Percentiles rank a stretch among this genome's conserved stretches.
phyloP scores from a whole-genome alignment of 192 early-diverging fungal genomes.

The Rhizoclosmatium sp. region DNA sequence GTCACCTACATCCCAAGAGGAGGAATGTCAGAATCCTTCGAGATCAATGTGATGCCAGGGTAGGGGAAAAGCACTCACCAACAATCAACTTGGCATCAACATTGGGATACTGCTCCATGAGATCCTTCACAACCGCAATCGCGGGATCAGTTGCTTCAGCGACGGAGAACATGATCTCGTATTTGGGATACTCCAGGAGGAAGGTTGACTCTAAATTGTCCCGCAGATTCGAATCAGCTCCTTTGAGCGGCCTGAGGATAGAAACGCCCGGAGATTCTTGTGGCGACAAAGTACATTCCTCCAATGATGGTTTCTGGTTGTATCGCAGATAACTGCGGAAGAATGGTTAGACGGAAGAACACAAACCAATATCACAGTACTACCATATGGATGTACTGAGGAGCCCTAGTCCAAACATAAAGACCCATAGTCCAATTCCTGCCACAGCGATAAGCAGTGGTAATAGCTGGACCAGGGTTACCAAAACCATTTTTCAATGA shows the following conservation, averaged over 20 bases:
- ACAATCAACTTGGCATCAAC: conserved; percentile 79
- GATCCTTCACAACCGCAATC: conserved; percentile 70
- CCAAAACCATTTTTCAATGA: no score
- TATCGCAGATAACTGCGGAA: neutral
- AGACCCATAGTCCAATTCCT: neutral
- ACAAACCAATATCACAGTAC: neutral
- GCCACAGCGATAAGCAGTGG: neutral
- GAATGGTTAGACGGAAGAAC: neutral
- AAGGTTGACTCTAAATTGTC: conserved; percentile 89
- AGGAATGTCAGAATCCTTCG: neutral
- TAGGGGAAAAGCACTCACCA: conserved; percentile 52
- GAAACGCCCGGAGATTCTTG: conserved; percentile 74
- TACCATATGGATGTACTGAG: neutral
- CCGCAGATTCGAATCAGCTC: conserved; percentile 82
- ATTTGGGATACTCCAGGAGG: conserved; percentile 80
- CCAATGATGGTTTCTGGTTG: neutral
- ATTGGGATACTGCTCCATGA: conserved; percentile 76
- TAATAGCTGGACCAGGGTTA: no score
- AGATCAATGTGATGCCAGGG: neutral
- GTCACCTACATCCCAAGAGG: conserved; percentile 53
- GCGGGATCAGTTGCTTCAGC: conserved; percentile 82
- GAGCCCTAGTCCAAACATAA: neutral
- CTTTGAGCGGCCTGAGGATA: conserved; percentile 93
- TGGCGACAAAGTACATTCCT: neutral
- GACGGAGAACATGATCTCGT: conserved; percentile 90